A percentile compares a stretch with the other conserved stretches of the same genome.
Conservation (phyloP, 2,329 filamentous ascomycete genomes). For the Amauroascus verrucosus region DNA sequence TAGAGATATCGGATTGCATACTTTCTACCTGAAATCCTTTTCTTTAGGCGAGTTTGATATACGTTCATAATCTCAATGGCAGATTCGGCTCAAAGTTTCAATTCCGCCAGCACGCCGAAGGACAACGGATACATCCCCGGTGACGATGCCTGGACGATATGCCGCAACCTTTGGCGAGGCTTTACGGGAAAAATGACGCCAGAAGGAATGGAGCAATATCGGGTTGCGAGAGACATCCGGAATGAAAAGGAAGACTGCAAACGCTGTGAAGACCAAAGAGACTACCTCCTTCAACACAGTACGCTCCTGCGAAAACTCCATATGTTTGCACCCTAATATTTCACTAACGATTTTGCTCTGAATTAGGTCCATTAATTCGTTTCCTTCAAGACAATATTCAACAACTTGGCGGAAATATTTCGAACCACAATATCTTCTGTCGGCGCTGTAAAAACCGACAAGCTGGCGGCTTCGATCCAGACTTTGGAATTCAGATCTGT, state of each 20-base stretch:
- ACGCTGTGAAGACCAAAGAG: constrained; percentile 68
- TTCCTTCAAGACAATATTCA: constrained; percentile 76
- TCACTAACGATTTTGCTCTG: background rate
- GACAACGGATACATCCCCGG: constrained; percentile 33
- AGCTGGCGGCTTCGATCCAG: constrained; percentile 73
- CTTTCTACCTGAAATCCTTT: background rate
- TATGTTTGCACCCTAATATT: background rate
- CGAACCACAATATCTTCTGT: constrained; percentile 67
- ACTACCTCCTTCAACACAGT: constrained; percentile 74
- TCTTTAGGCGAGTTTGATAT: background rate
- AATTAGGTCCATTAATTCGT: constrained; percentile 62
- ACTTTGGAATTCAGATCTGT: constrained; percentile 82
- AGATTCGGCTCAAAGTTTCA: constrained; percentile 16
- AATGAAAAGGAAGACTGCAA: constrained; percentile 70
- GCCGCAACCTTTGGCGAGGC: constrained; percentile 79
- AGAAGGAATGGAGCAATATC: constrained; percentile 64
- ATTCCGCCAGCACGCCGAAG: constrained; percentile 20
- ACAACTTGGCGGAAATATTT: constrained; percentile 66
- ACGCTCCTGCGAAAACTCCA: constrained; percentile 14
- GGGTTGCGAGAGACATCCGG: constrained; percentile 61
- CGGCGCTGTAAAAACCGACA: constrained; percentile 63
- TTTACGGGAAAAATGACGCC: constrained; percentile 61
- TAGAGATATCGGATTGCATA: background rate
- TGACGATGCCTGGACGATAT: constrained; percentile 43
- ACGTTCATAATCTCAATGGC: constrained; percentile 21